Evolutionary conservation across 1,284 basidiomycete genomes (phyloP), one percentile per base, ranked within the genome.

Genomic region (Sporisorium exsertum): DNA sequence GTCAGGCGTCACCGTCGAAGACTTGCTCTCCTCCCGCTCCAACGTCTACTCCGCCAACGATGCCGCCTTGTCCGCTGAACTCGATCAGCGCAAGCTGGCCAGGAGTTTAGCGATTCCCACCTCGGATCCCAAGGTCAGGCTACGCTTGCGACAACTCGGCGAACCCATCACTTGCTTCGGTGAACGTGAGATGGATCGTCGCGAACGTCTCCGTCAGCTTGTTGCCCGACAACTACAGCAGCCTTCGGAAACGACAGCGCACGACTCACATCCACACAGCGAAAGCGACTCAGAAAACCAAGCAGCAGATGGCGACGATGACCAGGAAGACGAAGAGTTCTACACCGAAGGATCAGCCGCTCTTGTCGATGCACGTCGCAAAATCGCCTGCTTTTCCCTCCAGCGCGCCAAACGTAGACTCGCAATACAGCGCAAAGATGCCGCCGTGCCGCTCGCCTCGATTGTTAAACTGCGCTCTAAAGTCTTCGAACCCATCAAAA

Each of bases 91-190:
- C 89, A 96, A 95, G 88, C 91, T 93, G 81, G 92, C 95, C n/a
- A 90, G 96, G 70, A 92, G 89, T 67, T 90, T 98, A 87, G 95
- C 95, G 16, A 94, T 99, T 5, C 97, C 97, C 6, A 99, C 97
- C 9, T 95, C 98, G 85, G 97, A 99, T 86, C 91, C 90, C 79
- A 92, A 93, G 72, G 96, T 99, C 77, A 92, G 93, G 83, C 91
- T 92, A 47, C 89, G 93, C 61, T 88, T 99, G 71, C 89, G 97
- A 64, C 93, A 96, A 86, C 92, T 97, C 72, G 94, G 93, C 32
- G 94, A 99, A 86, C 97, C 97, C 35, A 94, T 97, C 76, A 98
- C 95, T 7, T 89, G 98, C 37, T 99, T 99, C 80, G 97, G 95
- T 65, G 97, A 99, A 89, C 91, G 88, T 68, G 88, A 88, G 5